Percentiles rank a stretch among this genome's conserved stretches.
Conservation (phyloP, 2,329 filamentous ascomycete species). For the Arthrinium phaeospermum region DNA sequence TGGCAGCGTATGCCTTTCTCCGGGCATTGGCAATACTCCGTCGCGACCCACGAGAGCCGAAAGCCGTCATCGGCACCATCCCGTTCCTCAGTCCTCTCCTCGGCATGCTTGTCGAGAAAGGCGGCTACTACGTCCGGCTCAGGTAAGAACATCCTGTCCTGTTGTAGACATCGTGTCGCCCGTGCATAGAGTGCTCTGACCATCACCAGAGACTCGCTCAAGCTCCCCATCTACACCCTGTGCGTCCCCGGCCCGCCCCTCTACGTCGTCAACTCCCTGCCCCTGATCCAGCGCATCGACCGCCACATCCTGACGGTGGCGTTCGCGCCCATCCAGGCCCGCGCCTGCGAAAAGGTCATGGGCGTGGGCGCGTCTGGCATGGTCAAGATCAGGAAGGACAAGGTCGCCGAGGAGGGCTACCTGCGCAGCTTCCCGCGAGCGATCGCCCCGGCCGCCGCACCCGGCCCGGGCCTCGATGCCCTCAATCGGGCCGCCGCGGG, state of each 20-base stretch:
- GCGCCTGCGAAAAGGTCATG: conserved; percentile 22
- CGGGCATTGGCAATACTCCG: conserved; percentile 7
- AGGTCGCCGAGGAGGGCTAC: conserved; percentile 23
- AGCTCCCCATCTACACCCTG: conserved; percentile 24
- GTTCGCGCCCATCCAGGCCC: conserved; percentile 22
- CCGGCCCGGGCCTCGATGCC: conserved; percentile 21
- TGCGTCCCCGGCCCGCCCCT: conserved; percentile 21
- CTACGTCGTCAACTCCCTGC: conserved; percentile 24
- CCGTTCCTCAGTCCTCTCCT: conserved; percentile 23
- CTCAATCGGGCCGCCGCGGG: conserved; percentile 19
- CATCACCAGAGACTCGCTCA: conserved; percentile 19
- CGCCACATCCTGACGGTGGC: conserved; percentile 25
- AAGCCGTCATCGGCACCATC: conserved; percentile 20
- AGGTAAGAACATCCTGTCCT: conserved; percentile 13
- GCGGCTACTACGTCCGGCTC: conserved; percentile 21
- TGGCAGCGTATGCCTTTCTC: conserved; percentile 24
- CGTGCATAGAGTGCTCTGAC: conserved; percentile 11
- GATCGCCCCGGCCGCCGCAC: conserved; percentile 10
- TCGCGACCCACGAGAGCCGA: conserved; percentile 22
- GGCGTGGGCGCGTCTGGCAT: conserved; percentile 23
- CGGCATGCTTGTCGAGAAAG: conserved; percentile 22
- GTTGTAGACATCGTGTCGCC: too few relatives aligned
- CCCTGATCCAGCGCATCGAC: conserved; percentile 23
- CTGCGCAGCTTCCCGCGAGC: conserved; percentile 21
- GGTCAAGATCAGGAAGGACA: conserved; percentile 21